Percentiles rank a stretch among this genome's conserved stretches.
phyloP scores from a whole-genome alignment of 129 eudicot genomes.

The Chrysanthemum makinoi region DNA sequence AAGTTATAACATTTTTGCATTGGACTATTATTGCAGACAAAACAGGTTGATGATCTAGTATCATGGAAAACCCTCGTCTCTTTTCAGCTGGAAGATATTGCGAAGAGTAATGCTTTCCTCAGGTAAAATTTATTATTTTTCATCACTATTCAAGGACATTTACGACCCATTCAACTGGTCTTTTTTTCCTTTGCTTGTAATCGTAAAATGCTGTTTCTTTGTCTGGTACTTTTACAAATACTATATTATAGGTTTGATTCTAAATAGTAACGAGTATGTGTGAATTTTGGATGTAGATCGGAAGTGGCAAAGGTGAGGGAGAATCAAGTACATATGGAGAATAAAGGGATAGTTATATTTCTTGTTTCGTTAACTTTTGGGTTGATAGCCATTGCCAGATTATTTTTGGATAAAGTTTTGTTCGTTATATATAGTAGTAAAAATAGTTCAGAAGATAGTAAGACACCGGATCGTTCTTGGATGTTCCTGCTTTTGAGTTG shows the following conservation, averaged over 20 bases:
- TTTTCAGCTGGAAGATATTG: conserved; percentile 56
- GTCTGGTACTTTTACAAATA: neutral
- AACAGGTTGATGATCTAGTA: conserved; percentile 68
- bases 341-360: conserved; percentile 79
- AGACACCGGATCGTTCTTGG: conserved; percentile 64
- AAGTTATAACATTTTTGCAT: conserved; percentile 4
- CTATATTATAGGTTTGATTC: neutral
- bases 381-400: conserved; percentile 53
- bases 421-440: conserved; percentile 46
- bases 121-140: conserved; percentile 41
- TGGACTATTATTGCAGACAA: conserved; percentile 45
- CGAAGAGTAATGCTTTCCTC: conserved; percentile 64
- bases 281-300: conserved; percentile 45
- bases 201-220: neutral
- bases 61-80: conserved; percentile 83
- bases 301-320: conserved; percentile 69
- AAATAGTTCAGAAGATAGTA: conserved; percentile 58
- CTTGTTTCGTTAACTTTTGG: conserved; percentile 71
- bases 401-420: conserved; percentile 52
- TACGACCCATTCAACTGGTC: neutral
- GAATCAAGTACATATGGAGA: conserved; percentile 84
- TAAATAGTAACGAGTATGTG: neutral
- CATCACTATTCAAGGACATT: neutral
- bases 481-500: conserved; percentile 54
- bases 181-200: neutral